Percentiles rank a stretch among this genome's conserved stretches.
Evolutionary conservation across 768 basidiomycete species (phyloP).

Genomic region (Suillus tomentosus): DNA sequence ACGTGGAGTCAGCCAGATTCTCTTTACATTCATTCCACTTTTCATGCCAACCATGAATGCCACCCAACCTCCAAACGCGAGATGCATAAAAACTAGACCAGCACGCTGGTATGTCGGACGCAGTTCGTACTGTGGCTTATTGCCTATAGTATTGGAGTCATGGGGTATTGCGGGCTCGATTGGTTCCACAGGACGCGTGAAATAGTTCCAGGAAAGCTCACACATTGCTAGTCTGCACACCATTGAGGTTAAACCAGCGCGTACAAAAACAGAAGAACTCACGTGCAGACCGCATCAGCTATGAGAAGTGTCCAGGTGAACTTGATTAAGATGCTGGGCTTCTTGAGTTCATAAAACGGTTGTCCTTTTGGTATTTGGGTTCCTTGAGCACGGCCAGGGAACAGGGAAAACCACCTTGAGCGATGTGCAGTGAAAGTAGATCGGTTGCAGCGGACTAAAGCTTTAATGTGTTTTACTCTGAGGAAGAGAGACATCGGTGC

Average conservation of each 20-base stretch:
- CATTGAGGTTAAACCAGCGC: background rate
- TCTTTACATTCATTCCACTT: conserved; percentile 32
- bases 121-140: conserved; percentile 22
- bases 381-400: conserved; percentile 1
- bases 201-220: conserved; percentile 31
- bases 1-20: conserved; percentile 35
- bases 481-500: conserved; percentile 15
- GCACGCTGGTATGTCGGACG: conserved; percentile 33
- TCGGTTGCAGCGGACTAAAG: background rate
- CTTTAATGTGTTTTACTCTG: background rate
- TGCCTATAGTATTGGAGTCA: conserved; percentile 15
- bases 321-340: conserved; percentile 22
- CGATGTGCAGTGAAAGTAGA: background rate
- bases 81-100: conserved; percentile 29
- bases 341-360: conserved; percentile 30
- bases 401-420: conserved; percentile 3
- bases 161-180: conserved; percentile 8
- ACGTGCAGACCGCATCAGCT: conserved; percentile 34
- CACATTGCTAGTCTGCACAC: conserved; percentile 26
- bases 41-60: conserved; percentile 29
- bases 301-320: conserved; percentile 31
- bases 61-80: conserved; percentile 31
- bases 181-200: conserved; percentile 22
- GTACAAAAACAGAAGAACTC: conserved; percentile 13
- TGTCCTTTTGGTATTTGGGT: conserved; percentile 7